Evolutionary conservation across 2,329 filamentous ascomycete species (phyloP).

Genomic region (Bipolaris sorokiniana): DNA sequence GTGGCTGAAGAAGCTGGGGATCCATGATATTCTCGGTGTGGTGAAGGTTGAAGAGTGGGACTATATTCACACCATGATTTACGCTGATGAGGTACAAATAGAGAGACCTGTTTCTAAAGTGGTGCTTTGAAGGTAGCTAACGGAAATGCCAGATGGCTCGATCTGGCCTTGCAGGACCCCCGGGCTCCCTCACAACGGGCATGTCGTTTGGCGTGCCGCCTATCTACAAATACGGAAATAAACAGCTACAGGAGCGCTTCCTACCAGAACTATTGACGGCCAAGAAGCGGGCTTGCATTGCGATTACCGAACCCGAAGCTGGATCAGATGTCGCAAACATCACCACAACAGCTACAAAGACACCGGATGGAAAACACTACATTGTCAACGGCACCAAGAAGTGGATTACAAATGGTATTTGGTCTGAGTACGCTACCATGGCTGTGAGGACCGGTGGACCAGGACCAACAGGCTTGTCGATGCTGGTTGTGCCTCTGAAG

Average conservation of each 20-base stretch:
- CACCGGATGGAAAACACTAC: slow-evolving; percentile 68
- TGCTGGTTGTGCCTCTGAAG: slow-evolving; percentile 75
- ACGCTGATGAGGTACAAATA: slow-evolving; percentile 64
- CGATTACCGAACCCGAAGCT: slow-evolving; percentile 78
- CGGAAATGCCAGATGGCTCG: slow-evolving; percentile 61
- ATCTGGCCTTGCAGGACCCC: slow-evolving; percentile 68
- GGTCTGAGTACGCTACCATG: slow-evolving; percentile 72
- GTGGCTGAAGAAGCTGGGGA: slow-evolving; percentile 70
- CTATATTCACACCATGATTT: slow-evolving; percentile 73
- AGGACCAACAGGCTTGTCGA: slow-evolving; percentile 66
- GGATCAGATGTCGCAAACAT: slow-evolving; percentile 78
- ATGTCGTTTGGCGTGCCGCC: slow-evolving; percentile 76
- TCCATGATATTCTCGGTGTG: slow-evolving; percentile 69
- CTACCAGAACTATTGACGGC: slow-evolving; percentile 72
- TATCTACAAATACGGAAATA: slow-evolving; percentile 70
- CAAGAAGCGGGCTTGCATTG: slow-evolving; percentile 72
- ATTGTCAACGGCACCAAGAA: slow-evolving; percentile 79
- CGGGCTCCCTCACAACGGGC: slow-evolving; percentile 70
- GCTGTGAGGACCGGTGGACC: slow-evolving; percentile 74
- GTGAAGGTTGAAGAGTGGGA: slow-evolving; percentile 76
- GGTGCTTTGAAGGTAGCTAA: not conserved
- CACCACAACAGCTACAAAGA: slow-evolving; percentile 68
- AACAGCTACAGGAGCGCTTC: slow-evolving; percentile 69
- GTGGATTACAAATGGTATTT: slow-evolving; percentile 68
- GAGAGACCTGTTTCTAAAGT: not conserved